Conservation (phyloP, 495 filamentous ascomycete genomes). For the Xylaria intraflava region DNA sequence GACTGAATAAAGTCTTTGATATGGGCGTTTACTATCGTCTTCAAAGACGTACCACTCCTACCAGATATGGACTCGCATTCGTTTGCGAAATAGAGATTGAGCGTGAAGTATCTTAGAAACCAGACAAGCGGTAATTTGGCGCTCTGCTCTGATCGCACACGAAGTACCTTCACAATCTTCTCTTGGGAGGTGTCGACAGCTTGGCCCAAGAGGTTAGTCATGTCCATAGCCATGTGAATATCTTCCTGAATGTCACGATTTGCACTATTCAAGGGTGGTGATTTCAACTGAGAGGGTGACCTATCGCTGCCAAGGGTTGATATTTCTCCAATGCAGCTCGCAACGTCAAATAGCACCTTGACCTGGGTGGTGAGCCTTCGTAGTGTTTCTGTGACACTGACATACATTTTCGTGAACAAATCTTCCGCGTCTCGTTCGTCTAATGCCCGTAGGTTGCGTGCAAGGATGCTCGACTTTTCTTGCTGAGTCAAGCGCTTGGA, state of each 20-base stretch:
- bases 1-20: constrained; percentile 81
- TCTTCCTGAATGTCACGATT: constrained; percentile 63
- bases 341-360: constrained; percentile 92
- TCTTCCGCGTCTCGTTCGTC: constrained; percentile 79
- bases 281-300: constrained; percentile 38
- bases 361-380: constrained; percentile 81
- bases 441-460: constrained; percentile 83
- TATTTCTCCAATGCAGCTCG: constrained; percentile 59
- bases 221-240: constrained; percentile 75
- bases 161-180: constrained; percentile 84
- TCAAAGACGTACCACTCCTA: constrained; percentile 72
- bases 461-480: constrained; percentile 82
- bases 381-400: constrained; percentile 77
- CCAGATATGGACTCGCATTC: constrained; percentile 96
- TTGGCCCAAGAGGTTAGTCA: constrained; percentile 89
- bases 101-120: constrained; percentile 86
- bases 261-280: constrained; percentile 26
- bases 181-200: constrained; percentile 90
- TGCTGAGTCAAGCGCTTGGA: constrained; percentile 65
- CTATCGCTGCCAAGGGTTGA: constrained; percentile 23
- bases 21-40: constrained; percentile 83
- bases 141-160: constrained; percentile 83
- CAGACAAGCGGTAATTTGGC: constrained; percentile 62
- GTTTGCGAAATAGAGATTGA: constrained; percentile 91
- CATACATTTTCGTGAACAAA: constrained; percentile 77